phyloP scores from a whole-genome alignment of 2,329 filamentous ascomycete species.

The Scedosporium minutisporum region DNA sequence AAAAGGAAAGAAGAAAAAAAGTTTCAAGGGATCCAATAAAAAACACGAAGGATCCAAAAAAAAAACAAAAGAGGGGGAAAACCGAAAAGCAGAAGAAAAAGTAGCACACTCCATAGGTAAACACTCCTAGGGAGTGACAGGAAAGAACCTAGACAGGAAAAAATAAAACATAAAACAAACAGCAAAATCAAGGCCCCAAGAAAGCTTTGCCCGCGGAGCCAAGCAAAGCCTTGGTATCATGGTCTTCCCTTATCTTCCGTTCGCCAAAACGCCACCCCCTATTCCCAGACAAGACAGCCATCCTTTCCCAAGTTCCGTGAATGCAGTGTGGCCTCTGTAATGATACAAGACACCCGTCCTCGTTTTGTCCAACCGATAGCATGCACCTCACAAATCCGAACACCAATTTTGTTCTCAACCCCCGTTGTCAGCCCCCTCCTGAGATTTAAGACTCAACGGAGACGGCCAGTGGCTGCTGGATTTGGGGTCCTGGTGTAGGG shows the following conservation, averaged over 20 bases:
- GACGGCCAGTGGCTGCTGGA: slow-evolving; percentile 3
- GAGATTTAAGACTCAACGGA: slow-evolving; percentile 10
- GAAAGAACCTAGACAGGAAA: not conserved
- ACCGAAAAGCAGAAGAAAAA: not conserved
- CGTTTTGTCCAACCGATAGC: not conserved
- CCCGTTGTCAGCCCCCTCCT: not conserved
- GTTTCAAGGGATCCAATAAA: not conserved
- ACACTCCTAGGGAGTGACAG: not conserved
- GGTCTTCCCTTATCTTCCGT: not conserved
- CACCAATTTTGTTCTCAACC: not conserved
- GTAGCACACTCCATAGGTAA: slow-evolving; percentile 1
- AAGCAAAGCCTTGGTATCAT: slow-evolving; percentile 1
- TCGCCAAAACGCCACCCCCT: slow-evolving; percentile 1
- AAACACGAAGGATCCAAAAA: not conserved
- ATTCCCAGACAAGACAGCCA: not conserved
- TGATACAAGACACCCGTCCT: not conserved
- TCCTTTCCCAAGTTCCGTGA: slow-evolving; percentile 1
- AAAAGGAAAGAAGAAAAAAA: slow-evolving; percentile 7
- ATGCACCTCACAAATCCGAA: not conserved
- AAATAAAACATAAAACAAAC: not conserved
- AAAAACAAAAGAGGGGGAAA: not conserved
- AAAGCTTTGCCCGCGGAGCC: not conserved
- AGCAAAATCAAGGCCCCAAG: not conserved
- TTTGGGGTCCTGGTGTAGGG: not conserved
- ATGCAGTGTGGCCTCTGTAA: slow-evolving; percentile 1